Percentiles rank a stretch among this genome's conserved stretches.
phyloP scores from a whole-genome alignment of 2,329 filamentous ascomycete genomes.

The Ophiostoma piceae region DNA sequence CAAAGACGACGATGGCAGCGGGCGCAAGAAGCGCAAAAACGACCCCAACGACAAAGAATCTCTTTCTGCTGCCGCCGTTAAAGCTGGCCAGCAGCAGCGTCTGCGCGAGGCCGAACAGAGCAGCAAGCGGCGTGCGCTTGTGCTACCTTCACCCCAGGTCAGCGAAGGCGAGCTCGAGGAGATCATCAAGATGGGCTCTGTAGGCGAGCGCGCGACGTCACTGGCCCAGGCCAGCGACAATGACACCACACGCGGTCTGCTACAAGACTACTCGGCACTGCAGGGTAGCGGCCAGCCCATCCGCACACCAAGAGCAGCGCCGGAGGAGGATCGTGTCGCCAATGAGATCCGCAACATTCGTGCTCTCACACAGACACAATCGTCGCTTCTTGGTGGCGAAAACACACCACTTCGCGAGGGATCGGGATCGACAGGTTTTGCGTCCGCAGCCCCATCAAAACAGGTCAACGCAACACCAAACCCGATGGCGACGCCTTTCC shows the following conservation, averaged over 20 bases:
- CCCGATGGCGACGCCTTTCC: conserved; percentile 84
- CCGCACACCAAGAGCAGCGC: conserved; percentile 82
- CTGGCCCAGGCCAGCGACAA: conserved; percentile 75
- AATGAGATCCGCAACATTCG: conserved; percentile 95
- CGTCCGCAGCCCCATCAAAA: conserved; percentile 73
- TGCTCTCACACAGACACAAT: conserved; percentile 87
- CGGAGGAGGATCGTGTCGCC: conserved; percentile 90
- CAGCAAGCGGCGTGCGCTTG: conserved; percentile 81
- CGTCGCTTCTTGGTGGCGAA: conserved; percentile 85
- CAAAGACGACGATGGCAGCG: conserved; percentile 49
- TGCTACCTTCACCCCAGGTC: conserved; percentile 83
- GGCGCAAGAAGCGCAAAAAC: conserved; percentile 70
- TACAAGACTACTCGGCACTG: conserved; percentile 76
- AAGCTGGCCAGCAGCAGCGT: conserved; percentile 90
- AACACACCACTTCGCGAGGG: conserved; percentile 86
- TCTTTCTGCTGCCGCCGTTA: conserved; percentile 74
- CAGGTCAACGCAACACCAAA: conserved; percentile 88
- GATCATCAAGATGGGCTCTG: conserved; percentile 97
- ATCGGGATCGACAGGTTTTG: conserved; percentile 76
- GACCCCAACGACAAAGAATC: conserved; percentile 80
- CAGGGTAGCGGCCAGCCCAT: conserved; percentile 74
- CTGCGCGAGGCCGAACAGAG: conserved; percentile 94
- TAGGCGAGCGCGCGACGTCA: conserved; percentile 76
- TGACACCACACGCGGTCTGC: conserved; percentile 74
- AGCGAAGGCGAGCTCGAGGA: conserved; percentile 90